Conservation (phyloP, 2,329 filamentous ascomycete species). For the Fusarium sp. region DNA sequence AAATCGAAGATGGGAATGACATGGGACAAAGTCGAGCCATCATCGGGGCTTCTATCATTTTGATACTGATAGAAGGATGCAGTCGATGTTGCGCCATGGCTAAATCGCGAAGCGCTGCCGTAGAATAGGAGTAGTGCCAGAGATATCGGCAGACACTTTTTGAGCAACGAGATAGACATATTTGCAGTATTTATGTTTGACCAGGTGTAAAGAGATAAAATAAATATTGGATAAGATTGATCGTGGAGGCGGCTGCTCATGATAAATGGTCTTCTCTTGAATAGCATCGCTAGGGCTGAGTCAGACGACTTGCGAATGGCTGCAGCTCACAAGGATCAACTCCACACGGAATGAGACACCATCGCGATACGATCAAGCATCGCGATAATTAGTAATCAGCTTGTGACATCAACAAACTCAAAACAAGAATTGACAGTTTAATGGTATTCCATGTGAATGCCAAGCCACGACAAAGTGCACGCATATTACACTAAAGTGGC, state of each 20-base stretch:
- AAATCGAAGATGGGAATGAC: slow-evolving; percentile 21
- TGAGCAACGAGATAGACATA: neutral
- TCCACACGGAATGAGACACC: neutral
- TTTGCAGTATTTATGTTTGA: neutral
- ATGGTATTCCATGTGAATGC: neutral
- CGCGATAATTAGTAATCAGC: neutral
- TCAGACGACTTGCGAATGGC: neutral
- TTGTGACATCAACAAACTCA: neutral
- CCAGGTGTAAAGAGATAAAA: fast-evolving
- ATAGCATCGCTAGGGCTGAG: neutral
- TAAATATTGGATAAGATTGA: neutral
- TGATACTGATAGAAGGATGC: slow-evolving; percentile 17
- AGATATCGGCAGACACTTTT: slow-evolving; percentile 9
- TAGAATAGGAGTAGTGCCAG: slow-evolving; percentile 20
- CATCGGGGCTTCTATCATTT: slow-evolving; percentile 11
- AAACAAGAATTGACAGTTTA: too few species aligned
- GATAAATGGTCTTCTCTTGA: neutral
- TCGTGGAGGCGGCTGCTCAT: fast-evolving
- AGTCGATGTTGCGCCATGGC: slow-evolving; percentile 21
- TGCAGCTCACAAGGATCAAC: neutral
- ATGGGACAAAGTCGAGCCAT: slow-evolving; percentile 2
- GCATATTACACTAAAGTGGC: too few species aligned
- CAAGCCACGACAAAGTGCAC: neutral
- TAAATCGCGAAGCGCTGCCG: slow-evolving; percentile 28
- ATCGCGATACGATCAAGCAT: neutral